Percentiles rank a stretch among this genome's conserved stretches.
These are phyloP conservation scores for Starmerella kuoi DNA, from an alignment of 805 yeast species.

Conservation along the genomic window DNA sequence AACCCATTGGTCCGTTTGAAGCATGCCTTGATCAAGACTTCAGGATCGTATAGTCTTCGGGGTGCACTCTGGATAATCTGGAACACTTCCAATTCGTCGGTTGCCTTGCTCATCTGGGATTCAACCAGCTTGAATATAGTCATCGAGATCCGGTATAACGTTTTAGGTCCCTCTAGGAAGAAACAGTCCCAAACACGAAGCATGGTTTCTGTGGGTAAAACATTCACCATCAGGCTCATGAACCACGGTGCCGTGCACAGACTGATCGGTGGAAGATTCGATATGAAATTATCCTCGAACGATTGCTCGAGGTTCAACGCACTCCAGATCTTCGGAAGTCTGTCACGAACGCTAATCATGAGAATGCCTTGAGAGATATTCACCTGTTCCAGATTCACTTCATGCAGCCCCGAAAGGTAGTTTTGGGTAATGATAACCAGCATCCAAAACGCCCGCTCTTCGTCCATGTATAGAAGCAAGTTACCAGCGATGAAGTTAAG, in stretches of 20 bases:
- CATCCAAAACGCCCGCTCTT: slow-evolving; percentile 93
- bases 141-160: slow-evolving; percentile 69
- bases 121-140: slow-evolving; percentile 69
- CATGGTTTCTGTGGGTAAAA: slow-evolving; percentile 77
- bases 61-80: slow-evolving; percentile 81
- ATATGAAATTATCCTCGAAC: slow-evolving; percentile 38
- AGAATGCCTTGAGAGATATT: slow-evolving; percentile 90
- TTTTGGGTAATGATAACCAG: slow-evolving; percentile 76
- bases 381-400: slow-evolving; percentile 81
- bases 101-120: slow-evolving; percentile 40
- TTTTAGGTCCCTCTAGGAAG: slow-evolving; percentile 82
- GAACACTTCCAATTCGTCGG: slow-evolving; percentile 51
- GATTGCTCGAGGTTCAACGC: slow-evolving; percentile 36
- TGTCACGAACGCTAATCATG: slow-evolving; percentile 73
- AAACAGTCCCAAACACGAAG: slow-evolving; percentile 89
- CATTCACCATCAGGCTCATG: slow-evolving; percentile 91
- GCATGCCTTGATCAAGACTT: slow-evolving; percentile 55
- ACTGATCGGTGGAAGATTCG: slow-evolving; percentile 77
- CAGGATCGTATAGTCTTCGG: slow-evolving; percentile 40
- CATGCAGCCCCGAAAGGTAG: slow-evolving; percentile 84
- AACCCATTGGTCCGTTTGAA: slow-evolving; percentile 61
- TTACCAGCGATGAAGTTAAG: slow-evolving; percentile 86
- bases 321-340: slow-evolving; percentile 71
- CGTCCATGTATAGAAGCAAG: slow-evolving; percentile 70
- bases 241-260: slow-evolving; percentile 96